Percentiles rank a stretch among this genome's conserved stretches.
Conservation (phyloP, 176 grass and related monocot genomes). For the Oryza longistaminata region DNA sequence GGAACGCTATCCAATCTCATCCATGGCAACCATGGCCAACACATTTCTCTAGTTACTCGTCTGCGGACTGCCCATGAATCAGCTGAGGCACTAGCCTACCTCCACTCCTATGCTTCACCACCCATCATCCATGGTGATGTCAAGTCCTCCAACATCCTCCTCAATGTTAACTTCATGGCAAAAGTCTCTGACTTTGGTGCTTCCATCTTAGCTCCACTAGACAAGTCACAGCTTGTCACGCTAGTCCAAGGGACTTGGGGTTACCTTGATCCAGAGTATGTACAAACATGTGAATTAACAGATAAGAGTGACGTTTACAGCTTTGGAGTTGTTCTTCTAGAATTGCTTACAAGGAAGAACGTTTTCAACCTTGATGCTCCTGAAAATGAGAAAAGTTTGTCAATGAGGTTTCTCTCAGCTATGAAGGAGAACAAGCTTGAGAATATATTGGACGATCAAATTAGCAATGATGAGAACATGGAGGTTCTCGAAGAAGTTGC, state of each 20-base stretch:
- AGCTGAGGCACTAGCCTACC: neutral
- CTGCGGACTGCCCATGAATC: neutral
- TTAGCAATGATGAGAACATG: neutral
- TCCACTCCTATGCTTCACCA: neutral
- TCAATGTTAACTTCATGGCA: neutral
- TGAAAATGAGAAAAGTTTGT: conserved; percentile 9
- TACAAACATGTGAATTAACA: conserved; percentile 25
- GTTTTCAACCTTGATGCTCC: neutral
- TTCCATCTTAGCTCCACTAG: conserved; percentile 20
- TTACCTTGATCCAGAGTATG: conserved; percentile 46
- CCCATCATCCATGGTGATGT: conserved; percentile 1
- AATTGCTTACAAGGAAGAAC: conserved; percentile 17
- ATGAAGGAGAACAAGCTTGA: neutral
- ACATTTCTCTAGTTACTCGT: neutral
- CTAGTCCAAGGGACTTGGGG: conserved; percentile 46
- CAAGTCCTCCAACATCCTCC: conserved; percentile 19
- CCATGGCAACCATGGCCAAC: neutral
- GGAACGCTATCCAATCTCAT: neutral
- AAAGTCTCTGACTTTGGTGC: conserved; percentile 43
- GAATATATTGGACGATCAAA: conserved; percentile 6
- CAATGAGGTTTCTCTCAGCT: neutral
- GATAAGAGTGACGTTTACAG: conserved; percentile 36
- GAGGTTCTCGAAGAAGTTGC: conserved; percentile 8
- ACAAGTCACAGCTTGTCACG: conserved; percentile 32
- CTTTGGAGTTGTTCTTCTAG: conserved; percentile 31